Evolutionary conservation across 495 filamentous ascomycete genomes (phyloP), one percentile per base, ranked within the genome.

Genomic region (Xylaria intraflava): DNA sequence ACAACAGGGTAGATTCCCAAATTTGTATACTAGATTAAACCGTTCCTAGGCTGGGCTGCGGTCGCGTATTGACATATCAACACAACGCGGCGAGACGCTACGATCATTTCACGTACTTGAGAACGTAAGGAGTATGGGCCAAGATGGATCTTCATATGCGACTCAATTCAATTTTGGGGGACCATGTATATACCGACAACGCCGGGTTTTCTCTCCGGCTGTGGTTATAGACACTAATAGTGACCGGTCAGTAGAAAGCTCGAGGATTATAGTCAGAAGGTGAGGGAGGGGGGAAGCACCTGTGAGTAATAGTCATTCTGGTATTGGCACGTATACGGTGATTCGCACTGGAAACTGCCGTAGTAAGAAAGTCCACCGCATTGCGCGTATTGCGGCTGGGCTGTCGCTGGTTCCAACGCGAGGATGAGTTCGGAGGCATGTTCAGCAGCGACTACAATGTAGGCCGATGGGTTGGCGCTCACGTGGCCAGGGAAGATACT

Each of bases 401-500:
- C 51, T 23, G 57, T 56, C 14, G 64, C 46, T 3, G 53, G n/a
- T 9, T 57, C 22, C 19, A 74, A 45, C 8, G 62, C 72, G 11
- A 78, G 58, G 50, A 83, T 81, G 36, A 61, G 68, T 44, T 73
- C 69, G 0, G 70, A 61, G 2, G 80, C 80, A 30, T 70, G 71
- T 58, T 83, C 80, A 6, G 76, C 72, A 14, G 66, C 76, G 35
- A 73, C 66, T 14, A 83, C 75, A 46, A 82, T 80, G 31, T 76
- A 69, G 1, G 77, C 71, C 7, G 68, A 67, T 1, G 80, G 80
- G 57, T 83, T 83, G 12, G 75, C 77, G 30, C 72, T 68, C 31
- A 76, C 67, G 53, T 75, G 72, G 45, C 75, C 76, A 3, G 78
- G 78, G 69, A 77, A 79, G 58, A 80, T 76, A n/a, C 69, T 73